phyloP scores from a whole-genome alignment of 169 alveolate genomes.

The Perkinsus chesapeaki region DNA sequence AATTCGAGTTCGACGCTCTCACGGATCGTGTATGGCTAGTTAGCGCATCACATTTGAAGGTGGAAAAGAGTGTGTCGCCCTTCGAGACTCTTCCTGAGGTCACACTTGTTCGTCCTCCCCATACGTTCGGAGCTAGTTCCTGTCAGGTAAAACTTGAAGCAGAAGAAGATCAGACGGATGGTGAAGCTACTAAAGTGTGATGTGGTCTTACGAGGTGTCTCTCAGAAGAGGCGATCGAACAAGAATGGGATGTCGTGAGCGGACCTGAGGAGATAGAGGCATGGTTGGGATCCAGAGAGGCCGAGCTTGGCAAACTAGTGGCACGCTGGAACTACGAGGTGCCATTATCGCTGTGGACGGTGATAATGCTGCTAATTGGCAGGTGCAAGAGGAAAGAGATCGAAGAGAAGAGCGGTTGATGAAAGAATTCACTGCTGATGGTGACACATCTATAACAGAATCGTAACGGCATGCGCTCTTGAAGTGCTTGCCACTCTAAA shows the following conservation, averaged over 20 bases:
- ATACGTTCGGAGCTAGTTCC: no score
- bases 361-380: no score
- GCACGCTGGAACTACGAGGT: background rate
- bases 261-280: background rate
- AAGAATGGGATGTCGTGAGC: background rate
- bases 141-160: no score
- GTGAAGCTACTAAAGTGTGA: no score
- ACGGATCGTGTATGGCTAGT: background rate
- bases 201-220: no score
- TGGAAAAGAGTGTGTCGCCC: background rate
- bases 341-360: background rate
- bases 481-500: background rate
- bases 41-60: background rate
- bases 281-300: background rate
- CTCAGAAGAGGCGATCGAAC: background rate
- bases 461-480: background rate
- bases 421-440: background rate
- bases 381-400: background rate
- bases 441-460: background rate
- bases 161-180: no score
- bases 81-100: no score
- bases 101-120: no score
- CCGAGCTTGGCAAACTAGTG: background rate
- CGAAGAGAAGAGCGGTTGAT: background rate
- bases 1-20: background rate